phyloP scores from a whole-genome alignment of 2,329 filamentous ascomycete species.

The Epicoccum nigrum region DNA sequence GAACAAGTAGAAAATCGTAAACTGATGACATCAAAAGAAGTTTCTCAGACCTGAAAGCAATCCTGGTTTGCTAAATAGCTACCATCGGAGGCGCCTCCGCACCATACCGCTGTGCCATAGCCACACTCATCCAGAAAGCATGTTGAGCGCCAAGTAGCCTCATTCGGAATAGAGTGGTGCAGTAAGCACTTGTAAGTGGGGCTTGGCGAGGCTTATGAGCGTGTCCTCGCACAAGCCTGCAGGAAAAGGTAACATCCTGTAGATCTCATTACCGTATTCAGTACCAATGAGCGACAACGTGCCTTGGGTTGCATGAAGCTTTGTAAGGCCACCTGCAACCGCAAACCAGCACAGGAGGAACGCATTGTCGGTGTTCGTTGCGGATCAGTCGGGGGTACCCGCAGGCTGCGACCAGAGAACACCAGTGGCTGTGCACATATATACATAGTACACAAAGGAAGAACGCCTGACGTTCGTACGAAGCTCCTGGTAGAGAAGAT shows the following conservation, averaged over 20 bases:
- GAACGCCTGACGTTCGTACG: too few species aligned
- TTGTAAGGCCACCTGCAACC: background rate
- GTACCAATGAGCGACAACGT: background rate
- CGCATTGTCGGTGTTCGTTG: background rate
- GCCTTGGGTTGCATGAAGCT: background rate
- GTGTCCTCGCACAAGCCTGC: slow-evolving; percentile 5
- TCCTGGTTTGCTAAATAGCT: slow-evolving; percentile 3
- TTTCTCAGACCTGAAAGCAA: background rate
- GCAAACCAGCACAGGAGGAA: background rate
- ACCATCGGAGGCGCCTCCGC: slow-evolving; percentile 2
- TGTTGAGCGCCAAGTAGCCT: background rate
- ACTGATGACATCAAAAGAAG: background rate
- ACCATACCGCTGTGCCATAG: slow-evolving; percentile 4
- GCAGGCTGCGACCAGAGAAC: background rate
- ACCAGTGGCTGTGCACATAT: background rate
- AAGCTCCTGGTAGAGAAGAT: too few species aligned
- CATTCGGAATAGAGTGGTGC: background rate
- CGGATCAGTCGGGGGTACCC: background rate
- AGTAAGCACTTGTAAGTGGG: slow-evolving; percentile 8
- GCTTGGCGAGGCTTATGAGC: slow-evolving; percentile 14
- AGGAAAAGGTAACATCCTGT: background rate
- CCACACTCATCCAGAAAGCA: slow-evolving; percentile 7
- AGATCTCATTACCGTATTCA: background rate
- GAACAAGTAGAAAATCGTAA: background rate
- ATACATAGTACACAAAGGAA: too few species aligned